These are phyloP conservation scores for Bruguiera sexangula DNA, from an alignment of 345 rosid genomes.

Conservation along the genomic window DNA sequence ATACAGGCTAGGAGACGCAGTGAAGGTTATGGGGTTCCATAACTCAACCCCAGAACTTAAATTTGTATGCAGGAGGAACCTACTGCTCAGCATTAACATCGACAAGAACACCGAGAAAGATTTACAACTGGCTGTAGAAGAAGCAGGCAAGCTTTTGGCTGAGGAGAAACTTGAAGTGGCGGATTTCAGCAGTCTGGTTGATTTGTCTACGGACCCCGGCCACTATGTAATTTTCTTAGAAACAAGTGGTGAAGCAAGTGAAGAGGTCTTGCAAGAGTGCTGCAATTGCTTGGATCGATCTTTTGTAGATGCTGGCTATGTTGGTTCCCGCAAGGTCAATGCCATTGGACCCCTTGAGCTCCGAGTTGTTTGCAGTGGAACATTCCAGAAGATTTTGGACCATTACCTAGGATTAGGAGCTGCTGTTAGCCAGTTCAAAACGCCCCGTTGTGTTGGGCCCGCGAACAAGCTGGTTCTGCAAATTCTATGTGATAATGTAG, in stretches of 20 bases:
- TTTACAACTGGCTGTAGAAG: constrained; percentile 68
- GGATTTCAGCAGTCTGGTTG: constrained; percentile 81
- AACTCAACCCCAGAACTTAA: constrained; percentile 82
- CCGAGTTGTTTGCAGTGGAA: constrained; percentile 61
- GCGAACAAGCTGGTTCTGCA: constrained; percentile 48
- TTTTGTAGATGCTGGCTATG: constrained; percentile 70
- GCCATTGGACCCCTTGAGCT: constrained; percentile 83
- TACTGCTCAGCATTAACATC: constrained; percentile 72
- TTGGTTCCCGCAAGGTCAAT: constrained; percentile 59
- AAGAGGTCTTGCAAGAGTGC: constrained; percentile 58
- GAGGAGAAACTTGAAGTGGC: constrained; percentile 68
- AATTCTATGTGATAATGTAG: constrained; percentile 59
- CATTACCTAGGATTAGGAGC: constrained; percentile 73
- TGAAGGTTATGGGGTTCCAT: constrained; percentile 66
- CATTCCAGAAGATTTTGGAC: constrained; percentile 69
- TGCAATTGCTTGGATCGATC: constrained; percentile 69
- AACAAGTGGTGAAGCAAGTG: constrained; percentile 53
- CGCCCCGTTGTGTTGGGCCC: constrained; percentile 72
- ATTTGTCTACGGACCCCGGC: constrained; percentile 68
- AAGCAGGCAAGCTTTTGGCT: constrained; percentile 54
- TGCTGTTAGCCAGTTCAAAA: constrained; percentile 81
- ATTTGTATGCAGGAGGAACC: constrained; percentile 72
- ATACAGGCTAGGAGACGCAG: constrained; percentile 85
- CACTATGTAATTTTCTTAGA: constrained; percentile 92
- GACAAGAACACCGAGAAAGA: constrained; percentile 94